Percentiles rank a stretch among this genome's conserved stretches.
These are phyloP conservation scores for Exophiala calicioides DNA, from an alignment of 2,329 filamentous ascomycete genomes.

Conservation along the genomic window DNA sequence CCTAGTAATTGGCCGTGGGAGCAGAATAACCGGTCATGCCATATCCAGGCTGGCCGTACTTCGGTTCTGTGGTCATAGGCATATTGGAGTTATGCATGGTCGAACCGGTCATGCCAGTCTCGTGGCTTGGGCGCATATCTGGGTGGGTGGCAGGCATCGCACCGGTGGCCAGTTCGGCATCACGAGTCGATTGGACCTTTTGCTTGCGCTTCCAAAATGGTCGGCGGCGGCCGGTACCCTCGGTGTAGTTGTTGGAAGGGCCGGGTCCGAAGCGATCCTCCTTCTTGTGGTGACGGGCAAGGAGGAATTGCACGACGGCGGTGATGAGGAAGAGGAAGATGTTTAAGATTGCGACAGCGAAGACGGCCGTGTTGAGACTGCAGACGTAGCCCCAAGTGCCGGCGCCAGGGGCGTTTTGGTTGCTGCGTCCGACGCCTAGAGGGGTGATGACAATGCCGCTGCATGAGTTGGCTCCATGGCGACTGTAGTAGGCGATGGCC, in stretches of 20 bases:
- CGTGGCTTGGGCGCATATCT: constrained; percentile 47
- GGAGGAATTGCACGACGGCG: constrained; percentile 66
- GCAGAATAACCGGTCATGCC: constrained; percentile 14
- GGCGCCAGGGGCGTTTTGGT: constrained; percentile 50
- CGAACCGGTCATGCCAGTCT: constrained; percentile 53
- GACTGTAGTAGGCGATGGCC: constrained; percentile 75
- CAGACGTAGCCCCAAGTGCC: constrained; percentile 63
- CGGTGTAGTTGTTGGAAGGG: constrained; percentile 68
- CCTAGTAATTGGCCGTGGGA: constrained; percentile 14
- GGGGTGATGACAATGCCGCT: constrained; percentile 64
- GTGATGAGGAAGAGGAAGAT: constrained; percentile 80
- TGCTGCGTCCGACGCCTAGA: constrained; percentile 65
- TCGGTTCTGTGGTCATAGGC: constrained; percentile 33
- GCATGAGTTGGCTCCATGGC: constrained; percentile 68
- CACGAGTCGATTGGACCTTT: constrained; percentile 38
- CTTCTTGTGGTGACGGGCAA: constrained; percentile 70
- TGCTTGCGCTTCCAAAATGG: constrained; percentile 46
- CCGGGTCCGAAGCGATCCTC: constrained; percentile 71
- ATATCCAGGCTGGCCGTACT: constrained; percentile 35
- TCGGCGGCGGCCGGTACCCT: constrained; percentile 52
- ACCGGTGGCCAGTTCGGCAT: constrained; percentile 48
- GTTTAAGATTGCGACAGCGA: constrained; percentile 76
- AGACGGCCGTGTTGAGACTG: constrained; percentile 71
- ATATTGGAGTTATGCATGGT: constrained; percentile 41
- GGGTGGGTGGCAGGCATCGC: constrained; percentile 30